Evolutionary conservation across 129 eudicot species (phyloP).

Genomic region (Arctium minus): DNA sequence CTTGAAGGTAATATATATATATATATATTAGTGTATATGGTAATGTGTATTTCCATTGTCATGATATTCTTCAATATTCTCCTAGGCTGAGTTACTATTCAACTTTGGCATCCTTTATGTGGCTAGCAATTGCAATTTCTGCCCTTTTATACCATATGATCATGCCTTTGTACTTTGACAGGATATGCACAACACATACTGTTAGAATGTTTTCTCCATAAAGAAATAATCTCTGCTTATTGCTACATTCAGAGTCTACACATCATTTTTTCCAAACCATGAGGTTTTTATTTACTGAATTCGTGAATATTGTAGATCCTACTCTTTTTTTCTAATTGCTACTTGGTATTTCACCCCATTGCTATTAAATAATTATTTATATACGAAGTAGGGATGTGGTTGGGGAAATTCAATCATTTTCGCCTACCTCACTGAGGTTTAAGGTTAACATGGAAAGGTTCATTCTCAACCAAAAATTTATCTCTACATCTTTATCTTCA

Average conservation of each 20-base stretch:
- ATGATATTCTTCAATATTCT: not conserved
- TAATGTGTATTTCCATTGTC: constrained; percentile 1
- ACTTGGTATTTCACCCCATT: too few relatives aligned
- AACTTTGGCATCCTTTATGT: not conserved
- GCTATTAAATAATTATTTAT: too few relatives aligned
- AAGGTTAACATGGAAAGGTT: too few relatives aligned
- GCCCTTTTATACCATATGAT: not conserved
- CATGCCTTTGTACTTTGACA: not conserved
- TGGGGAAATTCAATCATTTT: too few relatives aligned
- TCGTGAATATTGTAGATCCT: too few relatives aligned
- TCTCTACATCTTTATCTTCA: too few relatives aligned
- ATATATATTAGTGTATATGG: not conserved
- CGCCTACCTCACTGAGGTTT: too few relatives aligned
- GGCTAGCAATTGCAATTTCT: not conserved
- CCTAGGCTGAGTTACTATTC: not conserved
- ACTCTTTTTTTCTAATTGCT: too few relatives aligned
- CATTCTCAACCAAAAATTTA: too few relatives aligned
- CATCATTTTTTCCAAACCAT: not conserved
- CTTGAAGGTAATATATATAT: constrained; percentile 43
- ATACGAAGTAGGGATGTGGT: too few relatives aligned
- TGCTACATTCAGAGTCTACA: not conserved
- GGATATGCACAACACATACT: not conserved
- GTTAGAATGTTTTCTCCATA: not conserved
- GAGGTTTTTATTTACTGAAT: not conserved
- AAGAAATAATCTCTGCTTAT: not conserved